Base-by-base conservation (phyloP, 2,329 filamentous ascomycete genomes). In the Monilinia vaccinii-corymbosi region DNA sequence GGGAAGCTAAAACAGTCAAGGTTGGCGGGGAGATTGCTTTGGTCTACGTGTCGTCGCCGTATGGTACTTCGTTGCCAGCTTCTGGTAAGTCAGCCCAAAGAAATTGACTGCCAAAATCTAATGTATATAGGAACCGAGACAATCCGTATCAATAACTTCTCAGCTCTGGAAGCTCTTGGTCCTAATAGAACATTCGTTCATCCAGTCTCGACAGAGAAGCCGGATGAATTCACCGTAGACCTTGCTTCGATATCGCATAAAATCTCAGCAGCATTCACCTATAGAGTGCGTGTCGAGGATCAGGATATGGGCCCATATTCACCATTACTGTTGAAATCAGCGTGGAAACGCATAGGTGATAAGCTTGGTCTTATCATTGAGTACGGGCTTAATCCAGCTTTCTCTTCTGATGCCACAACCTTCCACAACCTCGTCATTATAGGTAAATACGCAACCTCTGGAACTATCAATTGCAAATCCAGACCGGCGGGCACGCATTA, bases 171-270 rank as follows among this genome's bases (percentile, higher is more conserved):
- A 69, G 91, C 90, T 69, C 92, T 99, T 60, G 92, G 91, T 0
- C 91, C 92, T 1, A 99, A 99, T 72, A 90, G 91, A 47, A 89
- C 91, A 60, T 96, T 97, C 74, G 85, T 97, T 56, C 84, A 86
- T 36, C 87, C 91, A 66, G 78, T 81, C 6, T 74, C 77, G 1
- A 70, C 79, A 1, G 83, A 87, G 11, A 85, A 82, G 61, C 81
- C 87, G 4, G 92, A 95, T 61, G 87, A 93, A 70, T 99, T 95
- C 74, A 82, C 78, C 0, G 77, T 99, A 36, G 83, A 92, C 63
- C 75, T 94, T n/a, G 53, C 8, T 79, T 84, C 16, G 84, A 86
- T 70, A 81, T 97, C 64, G 76, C 79, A 63, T 84, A 86, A 68
- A 86, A 47, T 89, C 1, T 82, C 87, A 0, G 85, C 93, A 8